phyloP scores from a whole-genome alignment of 1,139 yeast species.

The Lodderomyces parapsilosis region DNA sequence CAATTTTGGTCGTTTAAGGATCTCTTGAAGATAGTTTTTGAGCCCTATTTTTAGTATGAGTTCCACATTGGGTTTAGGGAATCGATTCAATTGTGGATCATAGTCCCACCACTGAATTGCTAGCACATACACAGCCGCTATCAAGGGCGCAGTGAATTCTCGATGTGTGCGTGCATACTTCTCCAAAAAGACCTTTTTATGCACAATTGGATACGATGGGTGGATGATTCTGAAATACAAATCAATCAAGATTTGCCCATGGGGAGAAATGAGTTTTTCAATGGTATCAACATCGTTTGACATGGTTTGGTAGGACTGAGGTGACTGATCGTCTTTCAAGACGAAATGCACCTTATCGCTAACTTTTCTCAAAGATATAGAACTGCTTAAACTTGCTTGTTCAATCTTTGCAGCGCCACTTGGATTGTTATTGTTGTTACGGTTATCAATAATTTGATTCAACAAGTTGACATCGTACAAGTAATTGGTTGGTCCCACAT shows the following conservation, averaged over 20 bases:
- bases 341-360: conserved; percentile 64
- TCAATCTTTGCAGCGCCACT: conserved; percentile 26
- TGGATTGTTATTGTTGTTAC: conserved; percentile 36
- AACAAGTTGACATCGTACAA: conserved; percentile 60
- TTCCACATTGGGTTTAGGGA: conserved; percentile 65
- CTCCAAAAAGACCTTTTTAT: conserved; percentile 73
- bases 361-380: conserved; percentile 65
- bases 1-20: conserved; percentile 69
- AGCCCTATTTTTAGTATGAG: conserved; percentile 47
- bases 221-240: conserved; percentile 73
- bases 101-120: conserved; percentile 87
- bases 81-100: conserved; percentile 63
- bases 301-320: conserved; percentile 58
- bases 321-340: conserved; percentile 69
- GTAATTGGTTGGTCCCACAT: conserved; percentile 70
- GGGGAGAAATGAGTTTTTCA: conserved; percentile 72
- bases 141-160: conserved; percentile 73
- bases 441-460: conserved; percentile 51
- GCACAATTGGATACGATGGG: conserved; percentile 75
- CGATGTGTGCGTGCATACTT: conserved; percentile 75
- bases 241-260: conserved; percentile 70
- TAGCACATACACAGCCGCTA: conserved; percentile 73
- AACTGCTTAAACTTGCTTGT: conserved; percentile 59
- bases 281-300: conserved; percentile 70
- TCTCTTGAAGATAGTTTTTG: conserved; percentile 62